Evolutionary conservation across 2,329 filamentous ascomycete genomes (phyloP).

Genomic region (Scedosporium minutisporum): DNA sequence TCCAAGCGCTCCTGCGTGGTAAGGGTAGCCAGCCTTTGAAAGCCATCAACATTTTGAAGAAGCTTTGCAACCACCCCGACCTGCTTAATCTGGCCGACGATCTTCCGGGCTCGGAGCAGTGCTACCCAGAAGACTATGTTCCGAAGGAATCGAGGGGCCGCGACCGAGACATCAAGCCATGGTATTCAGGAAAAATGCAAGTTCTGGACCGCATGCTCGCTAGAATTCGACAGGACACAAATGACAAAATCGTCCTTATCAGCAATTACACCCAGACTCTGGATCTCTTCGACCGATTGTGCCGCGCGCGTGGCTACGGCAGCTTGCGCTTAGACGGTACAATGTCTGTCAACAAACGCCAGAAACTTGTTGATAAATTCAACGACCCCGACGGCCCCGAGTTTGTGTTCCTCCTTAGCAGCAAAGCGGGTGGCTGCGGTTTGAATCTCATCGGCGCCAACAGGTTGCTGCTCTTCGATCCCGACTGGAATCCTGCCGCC

Average conservation of each 20-base stretch:
- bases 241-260: constrained; percentile 98
- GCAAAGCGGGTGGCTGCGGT: constrained; percentile 93
- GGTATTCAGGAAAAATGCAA: constrained; percentile 97
- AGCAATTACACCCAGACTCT: constrained; percentile 97
- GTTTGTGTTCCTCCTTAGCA: constrained; percentile 92
- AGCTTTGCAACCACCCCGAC: constrained; percentile 96
- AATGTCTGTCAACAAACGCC: constrained; percentile 95
- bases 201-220: constrained; percentile 97
- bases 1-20: constrained; percentile 80
- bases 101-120: constrained; percentile 74
- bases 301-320: constrained; percentile 75
- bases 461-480: constrained; percentile 89
- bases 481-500: constrained; percentile 95
- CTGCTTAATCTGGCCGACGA: constrained; percentile 75
- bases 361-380: constrained; percentile 96
- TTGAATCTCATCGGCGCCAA: constrained; percentile 94
- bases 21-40: constrained; percentile 95
- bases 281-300: constrained; percentile 87
- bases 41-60: constrained; percentile 93
- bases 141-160: constrained; percentile 79
- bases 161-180: constrained; percentile 84
- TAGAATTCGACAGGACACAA: constrained; percentile 88
- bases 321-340: constrained; percentile 85
- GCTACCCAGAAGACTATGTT: constrained; percentile 78
- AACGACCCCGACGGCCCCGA: constrained; percentile 86